phyloP scores from a whole-genome alignment of 352 stramenopile genomes.

The Pythium guiyangense region DNA sequence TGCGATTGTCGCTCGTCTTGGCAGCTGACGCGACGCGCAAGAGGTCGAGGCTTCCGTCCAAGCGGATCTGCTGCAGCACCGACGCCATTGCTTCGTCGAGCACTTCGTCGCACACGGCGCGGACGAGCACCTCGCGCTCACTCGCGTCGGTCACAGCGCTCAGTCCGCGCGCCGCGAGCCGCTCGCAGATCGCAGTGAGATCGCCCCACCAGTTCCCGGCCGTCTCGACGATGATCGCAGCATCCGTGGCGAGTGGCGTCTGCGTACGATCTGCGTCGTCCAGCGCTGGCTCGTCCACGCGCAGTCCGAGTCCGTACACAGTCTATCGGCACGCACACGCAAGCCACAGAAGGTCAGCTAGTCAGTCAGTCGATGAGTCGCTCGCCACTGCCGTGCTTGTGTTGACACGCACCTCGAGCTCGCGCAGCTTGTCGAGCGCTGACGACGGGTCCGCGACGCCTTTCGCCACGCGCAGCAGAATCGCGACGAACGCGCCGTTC shows the following conservation, averaged over 20 bases:
- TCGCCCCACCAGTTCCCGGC: conserved; percentile 75
- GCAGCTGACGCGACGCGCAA: background rate
- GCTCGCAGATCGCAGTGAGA: conserved; percentile 34
- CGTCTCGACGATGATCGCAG: conserved; percentile 27
- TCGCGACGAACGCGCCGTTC: conserved; percentile 43
- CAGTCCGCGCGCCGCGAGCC: conserved; percentile 25
- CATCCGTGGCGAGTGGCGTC: conserved; percentile 15
- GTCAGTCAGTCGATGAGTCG: no score
- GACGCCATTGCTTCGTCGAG: conserved; percentile 19
- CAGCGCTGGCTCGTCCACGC: background rate
- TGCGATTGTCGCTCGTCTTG: no score
- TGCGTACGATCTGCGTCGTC: background rate
- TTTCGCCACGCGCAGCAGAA: conserved; percentile 59
- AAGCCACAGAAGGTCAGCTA: no score
- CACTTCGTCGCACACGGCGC: conserved; percentile 37
- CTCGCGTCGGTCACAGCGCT: conserved; percentile 7
- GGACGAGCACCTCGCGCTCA: conserved; percentile 38
- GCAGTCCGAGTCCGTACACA: conserved; percentile 8
- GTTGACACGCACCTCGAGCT: conserved; percentile 17
- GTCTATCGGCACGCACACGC: background rate
- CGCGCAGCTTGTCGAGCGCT: conserved; percentile 45
- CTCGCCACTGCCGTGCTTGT: background rate
- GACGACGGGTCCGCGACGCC: conserved; percentile 31
- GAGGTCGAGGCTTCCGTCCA: conserved; percentile 33
- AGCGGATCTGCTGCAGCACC: conserved; percentile 30